phyloP scores from a whole-genome alignment of 371 early-diverging fungal genomes.

The Actinomucor elegans region DNA sequence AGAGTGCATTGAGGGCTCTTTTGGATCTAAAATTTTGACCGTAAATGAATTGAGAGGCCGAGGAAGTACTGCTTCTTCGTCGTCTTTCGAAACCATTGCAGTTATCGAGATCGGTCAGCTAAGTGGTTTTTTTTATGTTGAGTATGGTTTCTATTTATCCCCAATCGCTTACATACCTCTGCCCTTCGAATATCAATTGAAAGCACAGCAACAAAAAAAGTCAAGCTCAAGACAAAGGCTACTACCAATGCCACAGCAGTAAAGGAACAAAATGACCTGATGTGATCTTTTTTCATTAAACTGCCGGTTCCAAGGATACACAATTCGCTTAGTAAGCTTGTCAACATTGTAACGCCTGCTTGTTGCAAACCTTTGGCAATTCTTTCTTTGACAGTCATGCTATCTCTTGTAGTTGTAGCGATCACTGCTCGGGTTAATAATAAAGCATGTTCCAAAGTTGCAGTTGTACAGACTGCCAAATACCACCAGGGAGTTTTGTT shows the following conservation, averaged over 20 bases:
- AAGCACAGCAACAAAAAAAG: constrained; percentile 70
- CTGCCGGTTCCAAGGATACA: constrained; percentile 55
- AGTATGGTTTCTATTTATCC: too few species aligned
- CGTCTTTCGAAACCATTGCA: background rate
- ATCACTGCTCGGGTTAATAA: constrained; percentile 71
- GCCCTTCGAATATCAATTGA: constrained; percentile 75
- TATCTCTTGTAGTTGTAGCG: constrained; percentile 62
- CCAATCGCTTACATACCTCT: constrained; percentile 43
- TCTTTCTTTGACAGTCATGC: constrained; percentile 67
- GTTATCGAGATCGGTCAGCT: background rate
- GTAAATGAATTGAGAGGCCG: too few species aligned
- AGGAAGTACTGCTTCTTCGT: background rate
- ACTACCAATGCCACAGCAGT: constrained; percentile 63
- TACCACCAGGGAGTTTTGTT: constrained; percentile 52
- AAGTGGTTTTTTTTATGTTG: too few species aligned
- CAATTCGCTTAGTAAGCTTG: constrained; percentile 57
- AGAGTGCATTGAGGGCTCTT: constrained; percentile 27
- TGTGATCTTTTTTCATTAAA: constrained; percentile 43
- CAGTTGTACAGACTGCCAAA: constrained; percentile 64
- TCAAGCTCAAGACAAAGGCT: constrained; percentile 70
- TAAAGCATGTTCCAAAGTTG: constrained; percentile 74
- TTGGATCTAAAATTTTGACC: constrained; percentile 25
- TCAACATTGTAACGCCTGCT: constrained; percentile 62
- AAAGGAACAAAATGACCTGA: constrained; percentile 74
- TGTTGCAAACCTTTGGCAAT: constrained; percentile 67